Evolutionary conservation across 805 yeast species (phyloP).

Genomic region (Starmera pachycereana): DNA sequence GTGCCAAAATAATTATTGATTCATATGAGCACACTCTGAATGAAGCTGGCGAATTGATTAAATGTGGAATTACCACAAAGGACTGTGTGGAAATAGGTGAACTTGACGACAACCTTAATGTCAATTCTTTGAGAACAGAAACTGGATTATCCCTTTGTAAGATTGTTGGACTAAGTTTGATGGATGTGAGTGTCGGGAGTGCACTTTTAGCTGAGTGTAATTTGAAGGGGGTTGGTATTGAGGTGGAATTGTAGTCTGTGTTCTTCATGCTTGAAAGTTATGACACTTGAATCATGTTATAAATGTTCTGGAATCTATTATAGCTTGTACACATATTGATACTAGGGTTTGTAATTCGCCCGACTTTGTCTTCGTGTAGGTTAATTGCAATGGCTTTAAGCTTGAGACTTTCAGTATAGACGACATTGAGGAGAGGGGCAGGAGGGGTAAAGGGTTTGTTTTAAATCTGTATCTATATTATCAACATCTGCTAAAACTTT

Average conservation of each 20-base stretch:
- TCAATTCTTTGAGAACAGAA: conserved; percentile 6
- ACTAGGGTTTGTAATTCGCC: too few relatives aligned
- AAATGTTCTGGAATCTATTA: too few relatives aligned
- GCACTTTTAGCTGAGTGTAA: conserved; percentile 25
- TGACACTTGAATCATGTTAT: too few relatives aligned
- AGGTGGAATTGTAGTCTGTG: conserved; percentile 18
- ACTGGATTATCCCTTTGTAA: conserved; percentile 35
- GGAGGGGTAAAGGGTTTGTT: too few relatives aligned
- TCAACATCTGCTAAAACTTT: too few relatives aligned
- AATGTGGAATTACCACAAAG: conserved; percentile 26
- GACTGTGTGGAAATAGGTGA: conserved; percentile 40
- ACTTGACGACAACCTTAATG: conserved; percentile 13
- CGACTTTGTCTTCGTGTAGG: too few relatives aligned
- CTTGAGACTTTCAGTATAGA: too few relatives aligned
- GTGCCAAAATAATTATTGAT: conserved; percentile 44
- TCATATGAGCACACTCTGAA: conserved; percentile 42
- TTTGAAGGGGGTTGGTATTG: conserved; percentile 19
- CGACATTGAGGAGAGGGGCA: too few relatives aligned
- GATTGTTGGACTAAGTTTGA: conserved; percentile 52
- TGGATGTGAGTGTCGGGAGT: conserved; percentile 50
- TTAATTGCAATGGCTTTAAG: too few relatives aligned
- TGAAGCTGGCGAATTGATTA: conserved; percentile 60
- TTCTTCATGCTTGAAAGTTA: too few relatives aligned
- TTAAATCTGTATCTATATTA: too few relatives aligned
- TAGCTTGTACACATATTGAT: too few relatives aligned